These are phyloP conservation scores for Sisymbrium irio DNA, from an alignment of 345 rosid genomes.

Conservation along the genomic window DNA sequence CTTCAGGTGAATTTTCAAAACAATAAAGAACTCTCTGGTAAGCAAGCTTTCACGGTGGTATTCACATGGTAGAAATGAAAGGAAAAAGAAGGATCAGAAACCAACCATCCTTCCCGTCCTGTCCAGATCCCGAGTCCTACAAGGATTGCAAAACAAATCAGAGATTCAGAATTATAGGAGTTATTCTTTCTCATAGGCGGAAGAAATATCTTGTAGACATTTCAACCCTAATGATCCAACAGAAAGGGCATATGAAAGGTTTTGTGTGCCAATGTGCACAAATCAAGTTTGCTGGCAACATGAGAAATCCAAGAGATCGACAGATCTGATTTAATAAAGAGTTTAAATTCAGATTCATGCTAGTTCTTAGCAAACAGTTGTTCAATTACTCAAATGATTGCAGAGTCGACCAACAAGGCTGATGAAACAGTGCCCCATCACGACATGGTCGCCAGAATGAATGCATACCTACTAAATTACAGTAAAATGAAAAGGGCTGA, in stretches of 20 bases:
- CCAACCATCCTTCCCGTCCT: constrained; percentile 70
- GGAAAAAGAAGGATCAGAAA: constrained; percentile 7
- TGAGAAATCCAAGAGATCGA: background rate
- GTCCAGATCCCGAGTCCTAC: constrained; percentile 73
- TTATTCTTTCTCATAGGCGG: background rate
- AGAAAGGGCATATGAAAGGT: background rate
- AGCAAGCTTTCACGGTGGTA: constrained; percentile 14
- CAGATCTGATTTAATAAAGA: background rate
- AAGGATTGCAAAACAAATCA: constrained; percentile 11
- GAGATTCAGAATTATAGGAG: constrained; percentile 1
- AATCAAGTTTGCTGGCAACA: background rate
- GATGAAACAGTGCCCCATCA: background rate
- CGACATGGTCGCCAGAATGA: background rate
- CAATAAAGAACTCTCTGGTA: constrained; percentile 19
- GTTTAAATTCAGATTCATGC: constrained; percentile 1
- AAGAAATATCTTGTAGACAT: background rate
- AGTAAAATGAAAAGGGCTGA: background rate
- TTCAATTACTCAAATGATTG: background rate
- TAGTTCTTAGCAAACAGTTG: background rate
- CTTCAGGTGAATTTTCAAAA: constrained; percentile 45
- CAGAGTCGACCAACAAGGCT: background rate
- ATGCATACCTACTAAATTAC: background rate
- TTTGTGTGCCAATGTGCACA: background rate
- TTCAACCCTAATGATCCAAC: background rate
- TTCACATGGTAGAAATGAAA: background rate